phyloP scores from a whole-genome alignment of 768 basidiomycete genomes.

The Lactarius hengduanensis region DNA sequence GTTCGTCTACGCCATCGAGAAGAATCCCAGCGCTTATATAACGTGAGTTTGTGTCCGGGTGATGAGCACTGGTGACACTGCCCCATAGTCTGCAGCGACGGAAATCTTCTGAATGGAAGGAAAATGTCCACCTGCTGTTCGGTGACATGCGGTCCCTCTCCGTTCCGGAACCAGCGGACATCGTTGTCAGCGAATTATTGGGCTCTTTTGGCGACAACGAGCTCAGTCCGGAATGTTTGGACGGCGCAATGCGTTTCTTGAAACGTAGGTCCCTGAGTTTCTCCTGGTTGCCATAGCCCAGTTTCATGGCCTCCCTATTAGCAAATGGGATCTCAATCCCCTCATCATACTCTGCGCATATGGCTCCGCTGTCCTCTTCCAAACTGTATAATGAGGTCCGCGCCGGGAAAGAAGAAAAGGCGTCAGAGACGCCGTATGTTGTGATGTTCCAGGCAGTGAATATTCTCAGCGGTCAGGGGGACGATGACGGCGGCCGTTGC shows the following conservation, averaged over 20 bases:
- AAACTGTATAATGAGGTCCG: slow-evolving; percentile 87
- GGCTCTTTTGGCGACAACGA: slow-evolving; percentile 99
- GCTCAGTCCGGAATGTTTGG: slow-evolving; percentile 95
- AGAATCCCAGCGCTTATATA: slow-evolving; percentile 94
- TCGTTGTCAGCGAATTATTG: slow-evolving; percentile 91
- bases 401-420: slow-evolving; percentile 60
- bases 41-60: slow-evolving; percentile 60
- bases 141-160: slow-evolving; percentile 91
- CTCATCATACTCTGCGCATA: slow-evolving; percentile 90
- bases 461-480: slow-evolving; percentile 75
- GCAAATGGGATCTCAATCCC: slow-evolving; percentile 96
- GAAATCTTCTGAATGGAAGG: slow-evolving; percentile 78
- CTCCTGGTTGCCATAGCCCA: background rate
- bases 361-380: slow-evolving; percentile 92
- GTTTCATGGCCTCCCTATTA: slow-evolving; percentile 35
- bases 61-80: slow-evolving; percentile 10
- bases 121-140: slow-evolving; percentile 75
- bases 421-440: slow-evolving; percentile 93
- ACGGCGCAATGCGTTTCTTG: slow-evolving; percentile 91
- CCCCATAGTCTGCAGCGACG: slow-evolving; percentile 74
- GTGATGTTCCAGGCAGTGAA: slow-evolving; percentile 98
- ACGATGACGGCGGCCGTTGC: slow-evolving; percentile 60
- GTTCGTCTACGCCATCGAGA: slow-evolving; percentile 86
- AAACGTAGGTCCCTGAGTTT: slow-evolving; percentile 49
- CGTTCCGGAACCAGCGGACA: slow-evolving; percentile 85